These are phyloP conservation scores for Trichoderma sp. DNA, from an alignment of 2,329 filamentous ascomycete species.

Conservation along the genomic window DNA sequence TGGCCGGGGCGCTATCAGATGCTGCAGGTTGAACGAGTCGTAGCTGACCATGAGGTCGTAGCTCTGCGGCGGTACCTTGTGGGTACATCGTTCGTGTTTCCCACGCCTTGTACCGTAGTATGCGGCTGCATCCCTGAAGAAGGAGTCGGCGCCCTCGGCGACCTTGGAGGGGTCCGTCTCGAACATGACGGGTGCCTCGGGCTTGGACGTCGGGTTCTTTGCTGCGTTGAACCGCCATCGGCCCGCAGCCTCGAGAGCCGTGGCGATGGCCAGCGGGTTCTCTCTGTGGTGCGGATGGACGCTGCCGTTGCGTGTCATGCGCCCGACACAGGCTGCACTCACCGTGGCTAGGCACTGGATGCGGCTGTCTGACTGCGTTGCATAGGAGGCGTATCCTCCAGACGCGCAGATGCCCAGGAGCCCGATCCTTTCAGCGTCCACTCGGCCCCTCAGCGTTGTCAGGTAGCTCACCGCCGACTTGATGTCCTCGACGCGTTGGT, in stretches of 20 bases:
- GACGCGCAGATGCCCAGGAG: conserved; percentile 39
- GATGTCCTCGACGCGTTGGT: conserved; percentile 36
- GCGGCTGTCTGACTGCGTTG: conserved; percentile 37
- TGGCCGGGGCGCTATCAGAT: conserved; percentile 21
- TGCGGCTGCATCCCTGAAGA: conserved; percentile 17
- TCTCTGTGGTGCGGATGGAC: conserved; percentile 1
- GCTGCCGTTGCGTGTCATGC: conserved; percentile 25
- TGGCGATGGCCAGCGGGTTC: conserved; percentile 5
- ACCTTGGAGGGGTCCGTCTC: conserved; percentile 7
- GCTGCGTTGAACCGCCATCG: conserved; percentile 9
- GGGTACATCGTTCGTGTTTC: conserved; percentile 16
- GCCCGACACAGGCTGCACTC: conserved; percentile 32
- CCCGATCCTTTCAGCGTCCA: conserved; percentile 36
- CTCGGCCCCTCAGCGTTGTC: conserved; percentile 23
- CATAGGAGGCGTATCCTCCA: conserved; percentile 36
- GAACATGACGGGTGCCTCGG: conserved; percentile 3
- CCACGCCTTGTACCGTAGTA: conserved; percentile 23
- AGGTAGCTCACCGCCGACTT: conserved; percentile 36
- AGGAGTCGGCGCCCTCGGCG: not conserved
- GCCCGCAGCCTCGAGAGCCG: conserved; percentile 10
- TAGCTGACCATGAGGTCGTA: conserved; percentile 19
- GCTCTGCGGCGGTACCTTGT: conserved; percentile 13
- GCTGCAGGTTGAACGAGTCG: conserved; percentile 18
- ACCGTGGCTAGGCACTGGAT: conserved; percentile 38
- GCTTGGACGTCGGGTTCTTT: not conserved